Percentiles rank a stretch among this genome's conserved stretches.
phyloP scores from a whole-genome alignment of 2,329 filamentous ascomycete species.

The Corinectria fuckeliana region DNA sequence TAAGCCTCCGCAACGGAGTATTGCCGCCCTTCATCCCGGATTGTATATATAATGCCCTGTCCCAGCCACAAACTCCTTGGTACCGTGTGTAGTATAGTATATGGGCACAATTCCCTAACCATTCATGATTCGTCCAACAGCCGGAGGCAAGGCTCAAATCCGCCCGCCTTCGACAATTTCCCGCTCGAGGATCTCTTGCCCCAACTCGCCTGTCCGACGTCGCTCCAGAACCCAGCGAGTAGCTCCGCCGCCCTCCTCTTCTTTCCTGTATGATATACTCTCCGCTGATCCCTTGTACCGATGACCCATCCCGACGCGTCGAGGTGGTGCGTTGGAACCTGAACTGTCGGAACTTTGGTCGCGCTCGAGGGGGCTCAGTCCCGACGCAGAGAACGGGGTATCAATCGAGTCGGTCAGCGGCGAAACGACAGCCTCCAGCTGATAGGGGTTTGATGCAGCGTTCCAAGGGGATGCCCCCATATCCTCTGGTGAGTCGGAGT shows the following conservation, averaged over 20 bases:
- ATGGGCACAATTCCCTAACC: conserved; percentile 1
- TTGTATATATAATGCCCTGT: conserved; percentile 22
- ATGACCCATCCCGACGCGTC: conserved; percentile 47
- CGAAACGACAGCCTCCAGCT: conserved; percentile 26
- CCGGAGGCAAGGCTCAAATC: conserved; percentile 44
- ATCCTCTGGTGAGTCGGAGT: conserved; percentile 21
- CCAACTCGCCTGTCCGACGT: conserved; percentile 68
- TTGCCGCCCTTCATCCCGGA: conserved; percentile 20
- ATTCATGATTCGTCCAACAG: conserved; percentile 15
- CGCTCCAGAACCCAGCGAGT: conserved; percentile 74
- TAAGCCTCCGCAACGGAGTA: background rate
- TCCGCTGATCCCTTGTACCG: conserved; percentile 65
- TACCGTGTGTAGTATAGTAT: conserved; percentile 17
- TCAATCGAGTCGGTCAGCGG: conserved; percentile 27
- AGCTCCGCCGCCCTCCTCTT: conserved; percentile 66
- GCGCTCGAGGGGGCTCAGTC: conserved; percentile 31
- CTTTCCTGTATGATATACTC: conserved; percentile 73
- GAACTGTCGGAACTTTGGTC: conserved; percentile 22
- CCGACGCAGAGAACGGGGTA: conserved; percentile 25
- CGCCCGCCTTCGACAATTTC: conserved; percentile 66
- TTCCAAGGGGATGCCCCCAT: conserved; percentile 17
- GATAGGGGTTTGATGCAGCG: conserved; percentile 13
- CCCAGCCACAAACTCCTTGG: conserved; percentile 26
- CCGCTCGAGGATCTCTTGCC: conserved; percentile 69
- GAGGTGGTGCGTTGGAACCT: conserved; percentile 18